Evolutionary conservation across 2,329 filamentous ascomycete genomes (phyloP).

Genomic region (Triangularia setosa): DNA sequence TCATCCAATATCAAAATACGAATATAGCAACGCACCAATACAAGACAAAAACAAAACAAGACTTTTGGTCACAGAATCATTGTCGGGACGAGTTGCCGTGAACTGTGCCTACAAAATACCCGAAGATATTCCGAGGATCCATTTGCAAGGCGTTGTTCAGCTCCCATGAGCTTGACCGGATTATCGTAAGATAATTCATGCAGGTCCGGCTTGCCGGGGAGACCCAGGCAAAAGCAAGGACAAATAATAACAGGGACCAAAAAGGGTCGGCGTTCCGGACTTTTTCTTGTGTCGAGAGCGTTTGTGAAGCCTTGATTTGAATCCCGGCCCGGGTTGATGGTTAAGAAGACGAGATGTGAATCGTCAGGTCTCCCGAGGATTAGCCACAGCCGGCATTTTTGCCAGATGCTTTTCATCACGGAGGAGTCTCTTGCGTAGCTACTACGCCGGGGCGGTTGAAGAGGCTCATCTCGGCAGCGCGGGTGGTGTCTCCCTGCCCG

Average conservation of each 20-base stretch:
- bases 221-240: too few relatives aligned
- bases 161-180: background rate
- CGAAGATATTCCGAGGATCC: background rate
- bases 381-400: slow-evolving; percentile 18
- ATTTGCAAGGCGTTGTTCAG: background rate
- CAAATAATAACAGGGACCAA: background rate
- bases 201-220: background rate
- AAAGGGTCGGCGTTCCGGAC: background rate
- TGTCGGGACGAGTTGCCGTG: background rate
- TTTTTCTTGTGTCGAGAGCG: background rate
- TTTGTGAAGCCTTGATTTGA: background rate
- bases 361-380: slow-evolving; percentile 23
- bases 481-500: slow-evolving; percentile 22
- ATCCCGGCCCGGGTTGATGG: background rate
- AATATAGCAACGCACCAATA: background rate
- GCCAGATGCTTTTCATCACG: slow-evolving; percentile 1
- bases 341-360: slow-evolving; percentile 12
- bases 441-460: slow-evolving; percentile 7
- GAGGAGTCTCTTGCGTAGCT: slow-evolving; percentile 1
- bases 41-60: background rate
- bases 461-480: slow-evolving; percentile 20
- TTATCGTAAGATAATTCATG: background rate
- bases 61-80: background rate
- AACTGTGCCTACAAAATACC: too few relatives aligned
- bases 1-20: background rate